Conservation (phyloP, 257 asterid species). For the Solanum corneliomulleri region DNA sequence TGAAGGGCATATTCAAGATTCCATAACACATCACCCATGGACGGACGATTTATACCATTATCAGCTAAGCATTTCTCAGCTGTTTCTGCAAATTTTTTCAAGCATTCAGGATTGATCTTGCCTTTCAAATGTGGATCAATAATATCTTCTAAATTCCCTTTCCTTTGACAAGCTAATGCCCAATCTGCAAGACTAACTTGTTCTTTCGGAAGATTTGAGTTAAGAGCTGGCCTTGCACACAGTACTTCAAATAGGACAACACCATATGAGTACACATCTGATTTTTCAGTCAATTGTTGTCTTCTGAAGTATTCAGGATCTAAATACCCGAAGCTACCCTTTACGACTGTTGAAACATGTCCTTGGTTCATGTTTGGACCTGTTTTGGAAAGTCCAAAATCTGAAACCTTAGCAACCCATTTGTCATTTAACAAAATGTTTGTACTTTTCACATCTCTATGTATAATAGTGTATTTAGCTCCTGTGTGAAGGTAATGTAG, state of each 20-base stretch:
- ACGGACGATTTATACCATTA: constrained; percentile 58
- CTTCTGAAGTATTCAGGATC: constrained; percentile 80
- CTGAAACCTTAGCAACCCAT: constrained; percentile 91
- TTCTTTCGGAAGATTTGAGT: constrained; percentile 65
- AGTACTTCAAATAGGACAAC: constrained; percentile 79
- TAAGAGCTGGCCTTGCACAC: constrained; percentile 65
- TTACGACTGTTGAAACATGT: constrained; percentile 74
- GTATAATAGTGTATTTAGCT: constrained; percentile 81
- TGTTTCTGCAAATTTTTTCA: constrained; percentile 50
- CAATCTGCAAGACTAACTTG: constrained; percentile 84
- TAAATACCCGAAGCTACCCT: constrained; percentile 79
- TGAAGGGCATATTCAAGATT: constrained; percentile 64
- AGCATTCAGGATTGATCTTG: constrained; percentile 43
- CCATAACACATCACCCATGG: constrained; percentile 85
- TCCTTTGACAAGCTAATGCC: constrained; percentile 52
- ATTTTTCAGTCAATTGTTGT: constrained; percentile 73
- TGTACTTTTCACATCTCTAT: constrained; percentile 79
- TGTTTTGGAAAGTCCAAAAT: constrained; percentile 74
- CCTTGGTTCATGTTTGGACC: constrained; percentile 84
- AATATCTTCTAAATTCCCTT: constrained; percentile 44
- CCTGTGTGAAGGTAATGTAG: constrained; percentile 87
- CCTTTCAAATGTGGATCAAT: constrained; percentile 66
- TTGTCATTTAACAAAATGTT: constrained; percentile 73
- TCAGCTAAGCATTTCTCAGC: constrained; percentile 74
- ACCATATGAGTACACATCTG: constrained; percentile 82